These are phyloP conservation scores for Pterula multifida DNA, from an alignment of 1,284 basidiomycete genomes.

Conservation along the genomic window DNA sequence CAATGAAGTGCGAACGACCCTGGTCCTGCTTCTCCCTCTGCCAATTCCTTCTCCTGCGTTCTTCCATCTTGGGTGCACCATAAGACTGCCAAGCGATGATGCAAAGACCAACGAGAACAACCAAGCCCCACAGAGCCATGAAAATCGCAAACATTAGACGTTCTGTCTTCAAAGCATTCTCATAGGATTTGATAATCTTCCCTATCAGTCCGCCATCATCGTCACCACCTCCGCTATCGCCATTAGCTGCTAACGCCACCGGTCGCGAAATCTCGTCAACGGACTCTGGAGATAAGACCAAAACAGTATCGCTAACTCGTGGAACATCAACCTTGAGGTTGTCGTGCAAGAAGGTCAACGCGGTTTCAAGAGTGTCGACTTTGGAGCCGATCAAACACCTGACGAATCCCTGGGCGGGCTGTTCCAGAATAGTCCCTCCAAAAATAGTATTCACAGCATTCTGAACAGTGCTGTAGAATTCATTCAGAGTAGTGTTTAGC, in stretches of 20 bases:
- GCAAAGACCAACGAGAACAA: constrained; percentile 59
- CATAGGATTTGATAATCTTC: constrained; percentile 63
- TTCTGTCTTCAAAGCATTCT: constrained; percentile 64
- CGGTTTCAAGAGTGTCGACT: constrained; percentile 75
- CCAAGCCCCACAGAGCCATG: constrained; percentile 67
- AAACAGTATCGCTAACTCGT: constrained; percentile 56
- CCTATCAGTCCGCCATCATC: constrained; percentile 59
- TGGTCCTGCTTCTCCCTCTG: constrained; percentile 31
- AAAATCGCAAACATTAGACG: constrained; percentile 75
- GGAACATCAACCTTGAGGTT: constrained; percentile 77
- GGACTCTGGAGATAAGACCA: constrained; percentile 60
- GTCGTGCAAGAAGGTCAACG: constrained; percentile 84
- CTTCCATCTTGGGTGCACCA: constrained; percentile 33
- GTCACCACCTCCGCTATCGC: constrained; percentile 38
- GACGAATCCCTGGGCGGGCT: constrained; percentile 79
- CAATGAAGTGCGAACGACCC: constrained; percentile 14
- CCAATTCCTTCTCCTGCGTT: constrained; percentile 36
- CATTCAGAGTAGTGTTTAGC: constrained; percentile 71
- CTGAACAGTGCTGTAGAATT: constrained; percentile 68
- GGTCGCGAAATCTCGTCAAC: constrained; percentile 71
- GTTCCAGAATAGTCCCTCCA: constrained; percentile 70
- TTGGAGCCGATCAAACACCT: constrained; percentile 86
- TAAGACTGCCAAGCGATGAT: constrained; percentile 61
- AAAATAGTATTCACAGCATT: constrained; percentile 62
- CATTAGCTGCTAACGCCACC: constrained; percentile 71